These are phyloP conservation scores for Exobasidium cylindrosporum DNA, from an alignment of 1,284 basidiomycete genomes.

Conservation along the genomic window DNA sequence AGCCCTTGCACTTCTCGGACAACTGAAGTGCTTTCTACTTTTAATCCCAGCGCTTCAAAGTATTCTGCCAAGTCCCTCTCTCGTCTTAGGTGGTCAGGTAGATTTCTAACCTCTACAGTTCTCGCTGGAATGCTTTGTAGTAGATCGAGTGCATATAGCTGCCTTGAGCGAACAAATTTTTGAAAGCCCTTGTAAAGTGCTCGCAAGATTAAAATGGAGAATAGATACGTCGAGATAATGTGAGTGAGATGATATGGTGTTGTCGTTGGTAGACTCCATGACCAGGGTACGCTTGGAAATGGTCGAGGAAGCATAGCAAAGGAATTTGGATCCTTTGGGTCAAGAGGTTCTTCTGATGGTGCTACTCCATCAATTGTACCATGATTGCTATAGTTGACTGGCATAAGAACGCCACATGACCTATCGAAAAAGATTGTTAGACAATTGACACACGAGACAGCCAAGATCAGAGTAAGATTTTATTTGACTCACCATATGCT, in stretches of 20 bases:
- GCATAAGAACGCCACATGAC: constrained; percentile 45
- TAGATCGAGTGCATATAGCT: constrained; percentile 87
- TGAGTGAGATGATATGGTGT: constrained; percentile 64
- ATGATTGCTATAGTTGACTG: constrained; percentile 51
- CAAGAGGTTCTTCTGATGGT: constrained; percentile 33
- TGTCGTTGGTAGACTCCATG: constrained; percentile 45
- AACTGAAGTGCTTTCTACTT: constrained; percentile 84
- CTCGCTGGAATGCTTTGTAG: constrained; percentile 90
- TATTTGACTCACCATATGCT: constrained; percentile 63
- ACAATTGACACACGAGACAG: not conserved
- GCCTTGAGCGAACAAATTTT: constrained; percentile 83
- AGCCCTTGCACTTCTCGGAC: constrained; percentile 77
- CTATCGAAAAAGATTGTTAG: no score
- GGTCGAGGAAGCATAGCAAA: not conserved
- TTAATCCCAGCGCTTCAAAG: constrained; percentile 66
- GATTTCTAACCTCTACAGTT: constrained; percentile 80
- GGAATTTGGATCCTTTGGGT: not conserved
- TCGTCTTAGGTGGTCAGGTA: constrained; percentile 77
- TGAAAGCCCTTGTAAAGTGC: constrained; percentile 85
- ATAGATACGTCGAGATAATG: constrained; percentile 86
- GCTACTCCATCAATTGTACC: constrained; percentile 53
- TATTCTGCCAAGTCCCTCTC: constrained; percentile 85
- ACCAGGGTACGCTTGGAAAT: constrained; percentile 30
- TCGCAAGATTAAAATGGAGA: constrained; percentile 78
- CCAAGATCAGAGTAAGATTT: constrained; percentile 31